Evolutionary conservation across 768 basidiomycete genomes (phyloP), one percentile per base, ranked within the genome.

Genomic region (Lactarius sanguifluus): DNA sequence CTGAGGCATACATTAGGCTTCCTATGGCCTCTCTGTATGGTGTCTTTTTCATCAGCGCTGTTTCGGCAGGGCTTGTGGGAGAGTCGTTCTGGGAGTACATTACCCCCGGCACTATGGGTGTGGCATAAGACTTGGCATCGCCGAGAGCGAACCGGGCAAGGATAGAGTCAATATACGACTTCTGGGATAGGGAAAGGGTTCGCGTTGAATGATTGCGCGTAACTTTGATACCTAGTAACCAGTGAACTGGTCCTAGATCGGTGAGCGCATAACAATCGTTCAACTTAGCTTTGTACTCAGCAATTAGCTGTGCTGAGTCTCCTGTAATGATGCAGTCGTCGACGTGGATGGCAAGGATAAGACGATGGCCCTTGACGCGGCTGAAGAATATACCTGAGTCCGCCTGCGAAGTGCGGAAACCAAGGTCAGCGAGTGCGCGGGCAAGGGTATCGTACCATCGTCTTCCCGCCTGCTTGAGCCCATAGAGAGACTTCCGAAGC

Each of bases 291-390:
- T 54, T 55, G 52, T 34, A 47, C 5, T 38, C 23, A 9, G 32
- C 72, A 5, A 67, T 34, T 4, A 62, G 36, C 0, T 41, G 2
- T 8, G 12, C 7, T 13, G 43, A 50, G 25, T 16, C 25, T 3
- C 41, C 66, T 7, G 71, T 68, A 3, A 77, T 40, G 3, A 61
- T 40, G 16, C 66, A 67, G 16, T 67, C 40, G 47, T 75, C 69
- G 18, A 74, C 70, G 43, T 75, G 71, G 3, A 71, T 67, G 28
- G 65, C 69, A 18, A 71, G 47, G 38, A 70, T 62, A 20, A 70
- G 57, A n/a, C 57, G 65, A 41, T 64, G 59, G 18, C 25, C 47
- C 1, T 40, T 41, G 23, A 41, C 47, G 0, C 28, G 57, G 2
- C 57, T 38, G 20, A 36, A 61, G 59, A 69, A 74, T 0, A 73